Base-by-base conservation (phyloP, 768 basidiomycete genomes). In the Leucocoprinus birnbaumii region DNA sequence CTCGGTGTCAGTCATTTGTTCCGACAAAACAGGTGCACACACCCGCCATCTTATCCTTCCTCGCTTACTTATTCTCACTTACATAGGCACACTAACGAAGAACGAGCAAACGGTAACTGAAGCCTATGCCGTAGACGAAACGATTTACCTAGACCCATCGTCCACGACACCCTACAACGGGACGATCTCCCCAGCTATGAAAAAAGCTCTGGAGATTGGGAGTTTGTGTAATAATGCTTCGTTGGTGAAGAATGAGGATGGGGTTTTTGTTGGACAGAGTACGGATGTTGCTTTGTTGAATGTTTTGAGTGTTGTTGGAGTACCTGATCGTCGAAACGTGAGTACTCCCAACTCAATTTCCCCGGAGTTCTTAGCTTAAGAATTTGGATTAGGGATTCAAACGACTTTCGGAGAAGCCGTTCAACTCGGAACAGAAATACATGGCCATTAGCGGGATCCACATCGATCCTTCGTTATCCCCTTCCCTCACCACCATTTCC, bases 21-120 rank as follows among this genome's bases (percentile, higher is more conserved):
- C 94, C 2, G 95, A 98, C 71, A 98, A 98, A 71, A 98, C 96
- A 43, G 94, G 92, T 85, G 60, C 48, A 79, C 60, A 9, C 34
- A 34, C 4, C 46, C 31, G 11, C 11, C 22, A 42, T 6, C 38
- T 19, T 25, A 3, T 13, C 18, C 21, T 46, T 41, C 58, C 50
- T 60, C 59, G 31, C 13, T 7, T 53, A 38, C 22, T 52, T 16
- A 46, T 21, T 16, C 16, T 4, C 27, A 16, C 16, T 24, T 31
- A 34, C 79, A n/a, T 18, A 79, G 92, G 94, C 18, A 98, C 95
- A 0, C 71, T 98, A 57, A 98, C 95, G 1, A 94, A 86, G 69
- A 98, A 98, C 68, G 94, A 97, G 62, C 94, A 96, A 75, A 97
- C 94, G 0, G 92, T 98, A 2, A 91, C 86, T 0, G 89, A 94